Percentiles rank a stretch among this genome's conserved stretches.
Conservation (phyloP, 441 rosid genomes). For the Populus tomentosa region DNA sequence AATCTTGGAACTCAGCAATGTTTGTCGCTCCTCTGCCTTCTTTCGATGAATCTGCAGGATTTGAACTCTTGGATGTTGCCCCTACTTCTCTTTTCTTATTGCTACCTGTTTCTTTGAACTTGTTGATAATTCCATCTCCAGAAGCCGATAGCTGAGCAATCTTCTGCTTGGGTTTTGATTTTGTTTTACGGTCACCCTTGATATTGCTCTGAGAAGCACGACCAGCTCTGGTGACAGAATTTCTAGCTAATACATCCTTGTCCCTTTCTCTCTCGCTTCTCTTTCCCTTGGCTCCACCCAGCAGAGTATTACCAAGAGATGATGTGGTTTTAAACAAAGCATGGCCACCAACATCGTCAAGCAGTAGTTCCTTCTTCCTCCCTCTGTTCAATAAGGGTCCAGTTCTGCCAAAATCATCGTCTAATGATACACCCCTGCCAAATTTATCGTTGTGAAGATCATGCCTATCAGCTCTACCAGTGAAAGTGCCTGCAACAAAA, state of each 20-base stretch:
- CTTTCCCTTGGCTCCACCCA: conserved; percentile 53
- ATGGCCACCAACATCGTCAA: conserved; percentile 47
- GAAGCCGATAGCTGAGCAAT: conserved; percentile 39
- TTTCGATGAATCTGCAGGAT: conserved; percentile 15
- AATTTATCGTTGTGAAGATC: conserved; percentile 19
- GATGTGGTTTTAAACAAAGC: conserved; percentile 36
- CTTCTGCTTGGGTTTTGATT: conserved; percentile 56
- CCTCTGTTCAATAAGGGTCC: conserved; percentile 40
- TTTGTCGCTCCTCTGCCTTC: conserved; percentile 28
- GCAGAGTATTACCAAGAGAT: conserved; percentile 26
- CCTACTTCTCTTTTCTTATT: conserved; percentile 29
- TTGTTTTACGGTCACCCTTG: conserved; percentile 52
- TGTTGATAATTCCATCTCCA: conserved; percentile 30
- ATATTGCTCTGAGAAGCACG: conserved; percentile 23
- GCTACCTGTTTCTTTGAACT: conserved; percentile 21
- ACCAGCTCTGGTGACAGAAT: conserved; percentile 29
- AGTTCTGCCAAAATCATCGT: conserved; percentile 35
- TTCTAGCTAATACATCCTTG: conserved; percentile 26
- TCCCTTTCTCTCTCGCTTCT: conserved; percentile 58
- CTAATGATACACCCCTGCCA: conserved; percentile 22
- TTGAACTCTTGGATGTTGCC: conserved; percentile 13
- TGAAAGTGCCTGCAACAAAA: conserved; percentile 26
- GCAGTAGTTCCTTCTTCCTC: conserved; percentile 49
- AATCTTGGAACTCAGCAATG: conserved; percentile 29
- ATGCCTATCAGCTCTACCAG: conserved; percentile 20